Evolutionary conservation across 2,329 filamentous ascomycete species (phyloP).

Genomic region (Penicillium paneum): DNA sequence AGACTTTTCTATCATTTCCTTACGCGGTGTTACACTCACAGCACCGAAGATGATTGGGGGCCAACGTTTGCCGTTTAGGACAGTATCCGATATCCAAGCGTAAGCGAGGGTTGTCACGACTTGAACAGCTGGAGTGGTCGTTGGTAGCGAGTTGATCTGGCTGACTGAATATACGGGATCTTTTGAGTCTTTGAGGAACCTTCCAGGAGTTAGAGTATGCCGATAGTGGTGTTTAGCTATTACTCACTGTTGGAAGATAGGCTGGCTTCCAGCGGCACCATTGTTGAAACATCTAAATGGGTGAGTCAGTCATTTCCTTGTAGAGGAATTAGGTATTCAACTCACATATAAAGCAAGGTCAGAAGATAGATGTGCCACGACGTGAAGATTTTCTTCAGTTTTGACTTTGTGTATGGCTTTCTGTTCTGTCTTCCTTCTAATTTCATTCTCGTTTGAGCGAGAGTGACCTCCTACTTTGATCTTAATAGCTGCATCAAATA

Average conservation of each 20-base stretch:
- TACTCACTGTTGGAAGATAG: constrained; percentile 54
- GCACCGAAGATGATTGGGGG: constrained; percentile 61
- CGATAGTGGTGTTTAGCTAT: neutral
- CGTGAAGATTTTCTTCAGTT: constrained; percentile 59
- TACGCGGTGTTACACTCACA: constrained; percentile 46
- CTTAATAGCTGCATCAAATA: neutral
- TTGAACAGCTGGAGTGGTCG: constrained; percentile 55
- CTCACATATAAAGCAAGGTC: constrained; percentile 55
- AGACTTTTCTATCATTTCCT: neutral
- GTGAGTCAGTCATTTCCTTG: neutral
- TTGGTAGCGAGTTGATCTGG: constrained; percentile 55
- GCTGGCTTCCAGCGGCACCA: constrained; percentile 50
- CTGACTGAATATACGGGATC: constrained; percentile 46
- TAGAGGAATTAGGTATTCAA: neutral
- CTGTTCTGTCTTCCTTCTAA: constrained; percentile 48
- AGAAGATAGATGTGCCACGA: constrained; percentile 65
- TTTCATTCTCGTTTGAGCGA: constrained; percentile 51
- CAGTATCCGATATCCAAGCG: constrained; percentile 61
- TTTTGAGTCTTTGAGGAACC: constrained; percentile 35
- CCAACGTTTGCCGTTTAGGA: constrained; percentile 61
- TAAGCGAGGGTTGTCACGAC: constrained; percentile 61
- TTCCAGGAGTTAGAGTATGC: neutral
- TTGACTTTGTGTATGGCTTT: constrained; percentile 49
- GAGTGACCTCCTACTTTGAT: constrained; percentile 39
- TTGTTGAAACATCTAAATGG: constrained; percentile 57